A percentile compares a stretch with the other conserved stretches of the same genome.
Evolutionary conservation across 1,139 yeast species (phyloP).

Genomic region (Hansenula anomala): DNA sequence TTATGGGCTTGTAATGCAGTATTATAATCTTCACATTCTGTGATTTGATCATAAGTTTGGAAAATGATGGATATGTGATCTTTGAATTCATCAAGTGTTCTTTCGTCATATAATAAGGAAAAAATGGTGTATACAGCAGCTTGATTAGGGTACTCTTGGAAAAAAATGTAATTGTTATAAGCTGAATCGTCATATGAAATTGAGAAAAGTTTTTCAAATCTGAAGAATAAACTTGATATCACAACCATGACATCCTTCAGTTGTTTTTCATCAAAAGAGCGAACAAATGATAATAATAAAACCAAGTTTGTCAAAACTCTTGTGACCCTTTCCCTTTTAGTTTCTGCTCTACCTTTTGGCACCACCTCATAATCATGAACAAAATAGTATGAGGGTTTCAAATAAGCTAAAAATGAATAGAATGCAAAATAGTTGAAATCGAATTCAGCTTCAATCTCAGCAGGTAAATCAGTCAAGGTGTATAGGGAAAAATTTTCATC

Average conservation of each 20-base stretch:
- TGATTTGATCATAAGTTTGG: not conserved
- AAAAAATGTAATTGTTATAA: not conserved
- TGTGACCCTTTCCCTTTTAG: constrained; percentile 3
- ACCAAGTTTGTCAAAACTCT: constrained; percentile 11
- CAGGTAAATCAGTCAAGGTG: constrained; percentile 4
- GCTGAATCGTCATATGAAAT: not conserved
- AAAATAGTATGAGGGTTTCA: constrained; percentile 11
- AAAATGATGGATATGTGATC: constrained; percentile 1
- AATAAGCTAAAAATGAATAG: constrained; percentile 5
- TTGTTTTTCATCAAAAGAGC: constrained; percentile 4
- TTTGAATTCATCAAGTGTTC: constrained; percentile 2
- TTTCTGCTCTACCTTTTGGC: constrained; percentile 4
- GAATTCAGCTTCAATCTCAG: constrained; percentile 10
- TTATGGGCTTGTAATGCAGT: constrained; percentile 1
- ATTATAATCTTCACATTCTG: constrained; percentile 3
- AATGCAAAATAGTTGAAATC: constrained; percentile 6
- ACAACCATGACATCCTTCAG: constrained; percentile 1
- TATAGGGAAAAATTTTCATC: constrained; percentile 3
- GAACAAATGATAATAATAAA: constrained; percentile 6
- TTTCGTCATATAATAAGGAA: constrained; percentile 3
- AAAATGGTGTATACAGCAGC: constrained; percentile 5
- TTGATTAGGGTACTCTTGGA: constrained; percentile 5
- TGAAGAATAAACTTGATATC: constrained; percentile 1
- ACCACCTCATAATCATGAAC: constrained; percentile 9
- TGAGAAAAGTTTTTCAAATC: constrained; percentile 3